Base-by-base conservation (phyloP, 352 stramenopile species). In the Phytopythium aichiense region DNA sequence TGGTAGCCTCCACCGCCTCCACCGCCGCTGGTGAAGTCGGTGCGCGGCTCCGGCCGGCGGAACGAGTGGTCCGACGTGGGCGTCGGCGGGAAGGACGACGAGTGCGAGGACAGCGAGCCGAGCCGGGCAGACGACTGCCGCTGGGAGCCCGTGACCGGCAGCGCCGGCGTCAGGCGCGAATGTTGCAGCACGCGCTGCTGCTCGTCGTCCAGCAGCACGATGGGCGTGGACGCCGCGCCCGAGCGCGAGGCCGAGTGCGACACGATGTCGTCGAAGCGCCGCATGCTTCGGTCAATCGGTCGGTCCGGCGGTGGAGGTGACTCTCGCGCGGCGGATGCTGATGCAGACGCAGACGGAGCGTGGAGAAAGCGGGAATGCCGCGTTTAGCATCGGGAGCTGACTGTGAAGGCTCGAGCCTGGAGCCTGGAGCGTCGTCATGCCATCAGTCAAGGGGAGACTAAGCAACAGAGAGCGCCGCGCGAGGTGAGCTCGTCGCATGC, bases 181-280 rank as follows among this genome's bases (percentile, higher is more conserved):
- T 23, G 23, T 9, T 61, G 71, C n/a, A 89, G 63, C 59, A 63
- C 57, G 25, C 68, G 77, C 69, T 85, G 74, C 72, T 87, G 74
- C 30, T 89, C 70, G 22, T 88, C 76, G 35, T 89, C 76, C 23
- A 88, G 68, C 15, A 88, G 56, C 25, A 87, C 50, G 60, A 89
- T 57, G 20, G 67, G 33, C 22, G 58, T 40, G 8, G 50, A 50
- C 8, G 33, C 28, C 11, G 45, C 5, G 22, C 45, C 45, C 0
- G 20, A 30, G 43, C 43, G 43, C 28, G n/a, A 40, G 43, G 61
- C 0, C 60, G 64, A 28, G 43, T 33, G 12, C 30, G 56, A 54
- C 7, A 66, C n/a, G 13, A 64, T 40, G 45, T 68, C 69, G 28
- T 62, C 55, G 31, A 69, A 73, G 31, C 35, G n/a, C 35, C 31